Evolutionary conservation across 257 asterid genomes (phyloP), one percentile per base, ranked within the genome.

Genomic region (Solanum neorickii): DNA sequence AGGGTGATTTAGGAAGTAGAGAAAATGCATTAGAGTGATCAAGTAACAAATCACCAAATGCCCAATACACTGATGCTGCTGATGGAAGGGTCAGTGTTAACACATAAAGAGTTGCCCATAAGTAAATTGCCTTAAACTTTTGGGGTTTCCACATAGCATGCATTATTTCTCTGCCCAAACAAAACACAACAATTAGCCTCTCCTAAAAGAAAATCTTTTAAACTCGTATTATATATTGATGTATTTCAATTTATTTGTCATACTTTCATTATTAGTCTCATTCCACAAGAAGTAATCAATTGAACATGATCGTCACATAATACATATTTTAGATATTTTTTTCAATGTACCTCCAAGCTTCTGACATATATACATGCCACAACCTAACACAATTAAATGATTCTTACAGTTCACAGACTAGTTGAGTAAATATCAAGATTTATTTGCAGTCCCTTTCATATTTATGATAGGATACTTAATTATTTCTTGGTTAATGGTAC

Each of bases 91-190:
- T 96, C 87, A 96, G 74, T 21, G 99, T 96, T 94, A 96, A 82
- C 85, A 95, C 99, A 88, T 94, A 95, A 15, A 94, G 82, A 0
- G 98, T 95, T 65, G 99, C 98, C 62, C 89, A 88, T 62, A 94
- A 88, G 91, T 96, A 96, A 2, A 94, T 95, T 83, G 98, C 95
- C 92, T 96, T 95, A 91, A 96, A 95, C 85, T 94, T 95, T 56
- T 96, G 98, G 35, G 99, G 99, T 94, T 95, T 96, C 98, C 98
- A 96, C 99, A 96, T 96, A 0, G 99, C 99, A 83, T 96, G 98
- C 98, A 96, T 96, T 68, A 96, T 91, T 92, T 96, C 99, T 87
- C 98, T 96, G 98, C 89, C 80, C 89, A 88, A 87, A n/a, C 31
- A n/a, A 65, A 65, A 65, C 33, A 62, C 5, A 62, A 62, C 70